A percentile compares a stretch with the other conserved stretches of the same genome.
Conservation (phyloP, 2,329 filamentous ascomycete genomes). For the Scytalidium lignicola region DNA sequence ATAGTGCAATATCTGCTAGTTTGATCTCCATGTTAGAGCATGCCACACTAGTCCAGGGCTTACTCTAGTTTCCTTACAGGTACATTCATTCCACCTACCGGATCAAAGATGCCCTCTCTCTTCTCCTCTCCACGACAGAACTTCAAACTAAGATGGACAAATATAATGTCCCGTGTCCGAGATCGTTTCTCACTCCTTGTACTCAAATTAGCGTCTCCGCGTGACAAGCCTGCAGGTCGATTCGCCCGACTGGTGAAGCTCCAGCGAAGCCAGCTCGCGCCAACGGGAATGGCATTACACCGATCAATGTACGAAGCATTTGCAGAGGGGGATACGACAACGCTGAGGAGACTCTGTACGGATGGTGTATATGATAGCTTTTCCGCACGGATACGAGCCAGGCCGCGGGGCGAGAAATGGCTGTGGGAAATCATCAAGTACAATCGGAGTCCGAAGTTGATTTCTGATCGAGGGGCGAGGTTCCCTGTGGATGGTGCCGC, state of each 20-base stretch:
- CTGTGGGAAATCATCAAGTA: slow-evolving; percentile 52
- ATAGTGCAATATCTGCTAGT: slow-evolving; percentile 9
- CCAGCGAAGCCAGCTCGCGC: slow-evolving; percentile 36
- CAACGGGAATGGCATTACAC: slow-evolving; percentile 56
- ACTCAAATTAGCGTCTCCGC: slow-evolving; percentile 14
- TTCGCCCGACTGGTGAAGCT: slow-evolving; percentile 34
- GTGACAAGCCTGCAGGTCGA: slow-evolving; percentile 6
- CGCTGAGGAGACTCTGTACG: slow-evolving; percentile 49
- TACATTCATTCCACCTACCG: slow-evolving; percentile 31
- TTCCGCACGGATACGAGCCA: slow-evolving; percentile 45
- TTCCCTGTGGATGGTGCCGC: slow-evolving; percentile 38
- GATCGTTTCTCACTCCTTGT: slow-evolving; percentile 16
- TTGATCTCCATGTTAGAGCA: slow-evolving; percentile 2
- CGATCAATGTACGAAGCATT: slow-evolving; percentile 56
- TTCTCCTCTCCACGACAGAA: slow-evolving; percentile 18
- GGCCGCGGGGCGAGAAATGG: slow-evolving; percentile 39
- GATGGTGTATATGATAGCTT: slow-evolving; percentile 47
- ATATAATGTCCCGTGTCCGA: slow-evolving; percentile 16
- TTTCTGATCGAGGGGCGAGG: slow-evolving; percentile 48
- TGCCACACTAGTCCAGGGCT: too few species aligned
- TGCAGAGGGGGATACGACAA: slow-evolving; percentile 49
- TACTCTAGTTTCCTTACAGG: slow-evolving; percentile 18
- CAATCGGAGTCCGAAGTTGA: slow-evolving; percentile 29
- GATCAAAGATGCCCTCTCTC: slow-evolving; percentile 24
- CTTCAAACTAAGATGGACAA: slow-evolving; percentile 22